These are phyloP conservation scores for Aciculoconidium aculeatum DNA, from an alignment of 805 yeast genomes.

Conservation along the genomic window DNA sequence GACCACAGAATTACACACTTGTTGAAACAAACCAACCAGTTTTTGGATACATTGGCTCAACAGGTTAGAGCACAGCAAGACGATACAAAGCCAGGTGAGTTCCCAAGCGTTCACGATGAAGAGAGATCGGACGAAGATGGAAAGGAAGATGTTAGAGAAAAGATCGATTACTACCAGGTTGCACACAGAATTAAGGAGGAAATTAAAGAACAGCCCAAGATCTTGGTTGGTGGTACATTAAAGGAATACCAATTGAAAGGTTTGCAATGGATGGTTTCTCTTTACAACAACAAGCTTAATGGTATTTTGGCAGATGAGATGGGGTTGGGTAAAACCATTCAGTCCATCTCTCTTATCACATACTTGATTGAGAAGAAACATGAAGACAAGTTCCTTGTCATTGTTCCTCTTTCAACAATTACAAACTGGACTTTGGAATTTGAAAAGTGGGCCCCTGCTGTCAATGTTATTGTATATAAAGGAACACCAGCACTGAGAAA, in stretches of 20 bases:
- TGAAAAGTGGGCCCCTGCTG: constrained; percentile 83
- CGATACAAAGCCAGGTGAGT: constrained; percentile 35
- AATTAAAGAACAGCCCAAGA: constrained; percentile 58
- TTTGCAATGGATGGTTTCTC: constrained; percentile 62
- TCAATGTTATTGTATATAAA: constrained; percentile 67
- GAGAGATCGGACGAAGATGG: constrained; percentile 31
- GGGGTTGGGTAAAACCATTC: constrained; percentile 68
- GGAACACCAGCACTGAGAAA: constrained; percentile 74
- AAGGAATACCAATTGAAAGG: constrained; percentile 72
- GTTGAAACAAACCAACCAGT: constrained; percentile 71
- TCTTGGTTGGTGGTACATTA: constrained; percentile 70
- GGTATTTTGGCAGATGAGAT: constrained; percentile 65
- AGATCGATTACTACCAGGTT: constrained; percentile 74
- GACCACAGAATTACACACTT: constrained; percentile 84
- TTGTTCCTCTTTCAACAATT: constrained; percentile 78
- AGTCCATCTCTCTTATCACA: constrained; percentile 71
- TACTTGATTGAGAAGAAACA: constrained; percentile 65
- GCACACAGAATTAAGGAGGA: constrained; percentile 72
- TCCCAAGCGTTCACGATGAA: constrained; percentile 25
- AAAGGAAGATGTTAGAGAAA: constrained; percentile 54
- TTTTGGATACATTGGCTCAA: constrained; percentile 71
- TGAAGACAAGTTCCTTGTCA: constrained; percentile 67
- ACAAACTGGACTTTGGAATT: constrained; percentile 85
- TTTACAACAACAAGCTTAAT: constrained; percentile 54
- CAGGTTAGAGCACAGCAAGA: constrained; percentile 75